A percentile compares a stretch with the other conserved stretches of the same genome.
phyloP scores from a whole-genome alignment of 1,284 basidiomycete species.

The Apiotrichum akiyoshidainum region DNA sequence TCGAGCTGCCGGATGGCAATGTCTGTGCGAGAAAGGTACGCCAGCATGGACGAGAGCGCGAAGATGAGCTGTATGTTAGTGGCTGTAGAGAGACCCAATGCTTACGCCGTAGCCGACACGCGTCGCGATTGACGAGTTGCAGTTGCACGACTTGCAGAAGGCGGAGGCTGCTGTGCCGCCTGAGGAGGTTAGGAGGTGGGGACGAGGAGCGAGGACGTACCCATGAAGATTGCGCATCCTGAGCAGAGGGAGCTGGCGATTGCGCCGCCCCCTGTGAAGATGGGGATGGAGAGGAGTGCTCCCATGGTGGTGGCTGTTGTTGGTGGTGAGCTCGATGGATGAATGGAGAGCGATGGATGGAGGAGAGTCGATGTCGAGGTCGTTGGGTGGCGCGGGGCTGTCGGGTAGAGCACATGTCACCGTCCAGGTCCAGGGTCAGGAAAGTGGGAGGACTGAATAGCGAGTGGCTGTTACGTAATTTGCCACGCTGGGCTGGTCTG shows the following conservation, averaged over 20 bases:
- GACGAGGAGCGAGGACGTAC: constrained; percentile 55
- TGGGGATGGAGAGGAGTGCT: constrained; percentile 77
- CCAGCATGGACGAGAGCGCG: constrained; percentile 89
- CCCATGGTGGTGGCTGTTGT: constrained; percentile 58
- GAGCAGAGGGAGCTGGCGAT: constrained; percentile 76
- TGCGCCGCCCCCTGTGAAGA: constrained; percentile 69
- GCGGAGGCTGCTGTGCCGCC: constrained; percentile 69
- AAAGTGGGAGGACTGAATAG: too few relatives aligned
- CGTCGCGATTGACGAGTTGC: constrained; percentile 97
- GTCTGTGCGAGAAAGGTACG: constrained; percentile 92
- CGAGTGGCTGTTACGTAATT: too few relatives aligned
- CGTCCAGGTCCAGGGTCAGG: too few relatives aligned
- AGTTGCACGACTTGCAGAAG: constrained; percentile 98
- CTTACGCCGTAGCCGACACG: constrained; percentile 90
- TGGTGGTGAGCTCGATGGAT: not conserved
- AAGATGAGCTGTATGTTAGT: constrained; percentile 74
- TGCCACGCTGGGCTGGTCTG: not conserved
- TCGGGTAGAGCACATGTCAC: too few relatives aligned
- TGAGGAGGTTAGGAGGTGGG: constrained; percentile 12
- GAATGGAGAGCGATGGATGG: not conserved
- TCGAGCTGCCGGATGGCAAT: constrained; percentile 82
- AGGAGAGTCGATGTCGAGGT: not conserved
- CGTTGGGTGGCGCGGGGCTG: too few relatives aligned
- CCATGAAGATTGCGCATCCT: constrained; percentile 56
- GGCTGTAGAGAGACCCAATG: constrained; percentile 8